Evolutionary conservation across 1,284 basidiomycete genomes (phyloP).

Genomic region (Takashimella tepidaria): DNA sequence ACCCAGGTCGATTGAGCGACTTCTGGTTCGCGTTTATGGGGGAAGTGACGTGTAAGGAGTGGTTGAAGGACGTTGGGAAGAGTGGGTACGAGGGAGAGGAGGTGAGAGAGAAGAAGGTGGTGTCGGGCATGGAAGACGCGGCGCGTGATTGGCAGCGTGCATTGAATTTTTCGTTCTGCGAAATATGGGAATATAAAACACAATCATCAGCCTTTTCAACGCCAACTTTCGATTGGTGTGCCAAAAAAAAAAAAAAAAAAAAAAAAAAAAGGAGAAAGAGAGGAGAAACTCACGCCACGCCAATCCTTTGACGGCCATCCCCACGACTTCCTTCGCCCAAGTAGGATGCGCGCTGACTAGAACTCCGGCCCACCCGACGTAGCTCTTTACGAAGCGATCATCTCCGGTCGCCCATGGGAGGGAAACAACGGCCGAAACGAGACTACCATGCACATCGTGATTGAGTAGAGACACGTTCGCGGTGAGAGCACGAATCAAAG

Average conservation of each 20-base stretch:
- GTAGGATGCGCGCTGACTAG: constrained; percentile 90
- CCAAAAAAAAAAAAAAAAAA: not conserved
- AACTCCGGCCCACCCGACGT: constrained; percentile 82
- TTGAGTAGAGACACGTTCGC: constrained; percentile 57
- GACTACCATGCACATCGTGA: constrained; percentile 59
- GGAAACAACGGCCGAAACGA: constrained; percentile 81
- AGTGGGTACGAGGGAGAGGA: constrained; percentile 84
- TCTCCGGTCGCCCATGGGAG: constrained; percentile 88
- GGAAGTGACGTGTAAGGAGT: constrained; percentile 76
- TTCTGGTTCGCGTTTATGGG: constrained; percentile 84
- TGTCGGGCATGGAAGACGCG: constrained; percentile 79
- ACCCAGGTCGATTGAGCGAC: constrained; percentile 83
- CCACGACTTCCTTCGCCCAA: constrained; percentile 78
- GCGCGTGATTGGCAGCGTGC: constrained; percentile 57
- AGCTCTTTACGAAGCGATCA: constrained; percentile 71
- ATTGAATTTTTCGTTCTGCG: constrained; percentile 22
- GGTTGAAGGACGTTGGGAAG: constrained; percentile 79
- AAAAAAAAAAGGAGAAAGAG: not conserved
- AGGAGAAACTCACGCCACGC: constrained; percentile 73
- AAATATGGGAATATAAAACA: not conserved
- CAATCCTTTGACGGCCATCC: constrained; percentile 74
- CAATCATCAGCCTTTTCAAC: not conserved
- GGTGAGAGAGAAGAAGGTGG: constrained; percentile 75
- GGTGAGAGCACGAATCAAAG: constrained; percentile 57
- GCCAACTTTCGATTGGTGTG: no score